These are phyloP conservation scores for Arthrobotrys entomopaga DNA, from an alignment of 2,329 filamentous ascomycete genomes.

Conservation along the genomic window DNA sequence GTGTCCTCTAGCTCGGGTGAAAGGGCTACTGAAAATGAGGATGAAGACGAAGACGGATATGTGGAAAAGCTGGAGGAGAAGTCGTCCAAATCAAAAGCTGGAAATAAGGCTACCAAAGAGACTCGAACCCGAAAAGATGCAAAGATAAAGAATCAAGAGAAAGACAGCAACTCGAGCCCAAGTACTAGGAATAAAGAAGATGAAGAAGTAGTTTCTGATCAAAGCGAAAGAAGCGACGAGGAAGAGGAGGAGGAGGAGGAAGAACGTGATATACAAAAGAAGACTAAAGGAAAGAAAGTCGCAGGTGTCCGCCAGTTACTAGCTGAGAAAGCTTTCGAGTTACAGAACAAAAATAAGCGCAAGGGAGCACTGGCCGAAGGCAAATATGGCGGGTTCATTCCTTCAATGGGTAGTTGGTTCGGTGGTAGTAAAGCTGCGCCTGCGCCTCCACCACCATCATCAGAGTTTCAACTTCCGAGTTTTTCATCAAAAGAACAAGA, in stretches of 20 bases:
- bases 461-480: not conserved
- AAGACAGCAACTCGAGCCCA: not conserved
- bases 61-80: slow-evolving; percentile 23
- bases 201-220: not conserved
- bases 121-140: not conserved
- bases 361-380: slow-evolving; percentile 14
- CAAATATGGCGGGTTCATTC: slow-evolving; percentile 17
- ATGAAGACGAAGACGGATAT: slow-evolving; percentile 5
- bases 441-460: not conserved
- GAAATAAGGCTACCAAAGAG: not conserved
- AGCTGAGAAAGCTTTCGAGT: slow-evolving; percentile 34
- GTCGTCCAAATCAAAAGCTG: slow-evolving; percentile 5
- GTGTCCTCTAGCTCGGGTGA: too few relatives aligned
- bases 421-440: not conserved
- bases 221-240: not conserved
- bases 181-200: not conserved
- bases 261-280: too few relatives aligned
- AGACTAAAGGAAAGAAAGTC: not conserved
- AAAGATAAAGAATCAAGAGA: not conserved
- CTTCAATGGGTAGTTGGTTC: slow-evolving; percentile 8
- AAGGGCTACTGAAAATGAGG: too few relatives aligned
- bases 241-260: not conserved
- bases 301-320: slow-evolving; percentile 13
- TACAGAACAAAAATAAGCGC: slow-evolving; percentile 25
- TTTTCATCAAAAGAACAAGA: too few relatives aligned